Conservation (phyloP, 257 asterid species). For the Linaria vulgaris region DNA sequence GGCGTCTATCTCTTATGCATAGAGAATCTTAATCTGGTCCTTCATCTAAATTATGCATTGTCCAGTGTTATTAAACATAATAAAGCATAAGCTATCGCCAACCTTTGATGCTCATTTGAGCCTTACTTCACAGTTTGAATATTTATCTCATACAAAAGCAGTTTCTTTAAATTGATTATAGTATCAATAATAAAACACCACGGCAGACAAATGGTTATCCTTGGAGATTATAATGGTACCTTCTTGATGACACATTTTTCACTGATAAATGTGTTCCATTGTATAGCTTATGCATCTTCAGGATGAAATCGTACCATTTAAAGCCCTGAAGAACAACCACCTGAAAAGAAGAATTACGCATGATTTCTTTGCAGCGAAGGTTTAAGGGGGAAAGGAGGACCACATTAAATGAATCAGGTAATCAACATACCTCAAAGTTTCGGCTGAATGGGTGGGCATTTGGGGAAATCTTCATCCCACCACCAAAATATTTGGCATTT, state of each 20-base stretch:
- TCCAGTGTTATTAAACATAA: no score
- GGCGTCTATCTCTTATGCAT: no score
- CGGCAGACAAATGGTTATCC: constrained; percentile 17
- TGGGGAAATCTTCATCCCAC: constrained; percentile 94
- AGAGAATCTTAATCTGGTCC: no score
- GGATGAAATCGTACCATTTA: constrained; percentile 81
- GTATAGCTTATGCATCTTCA: constrained; percentile 75
- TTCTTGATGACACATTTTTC: constrained; percentile 70
- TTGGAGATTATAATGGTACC: constrained; percentile 40
- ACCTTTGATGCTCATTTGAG: no score
- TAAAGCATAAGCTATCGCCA: no score
- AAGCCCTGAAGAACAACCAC: constrained; percentile 80
- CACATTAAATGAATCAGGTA: constrained; percentile 19
- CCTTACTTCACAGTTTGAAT: neutral
- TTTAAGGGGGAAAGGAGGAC: neutral
- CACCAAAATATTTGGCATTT: constrained; percentile 91
- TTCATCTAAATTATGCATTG: no score
- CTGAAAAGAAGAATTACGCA: constrained; percentile 39
- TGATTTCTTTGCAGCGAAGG: constrained; percentile 5
- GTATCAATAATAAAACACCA: constrained; percentile 11
- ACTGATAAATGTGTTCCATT: constrained; percentile 82
- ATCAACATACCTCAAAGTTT: constrained; percentile 61
- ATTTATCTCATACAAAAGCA: neutral
- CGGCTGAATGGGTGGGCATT: constrained; percentile 69
- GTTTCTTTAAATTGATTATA: neutral